Percentiles rank a stretch among this genome's conserved stretches.
Conservation (phyloP, 257 asterid genomes). For the Leonotis leonurus region DNA sequence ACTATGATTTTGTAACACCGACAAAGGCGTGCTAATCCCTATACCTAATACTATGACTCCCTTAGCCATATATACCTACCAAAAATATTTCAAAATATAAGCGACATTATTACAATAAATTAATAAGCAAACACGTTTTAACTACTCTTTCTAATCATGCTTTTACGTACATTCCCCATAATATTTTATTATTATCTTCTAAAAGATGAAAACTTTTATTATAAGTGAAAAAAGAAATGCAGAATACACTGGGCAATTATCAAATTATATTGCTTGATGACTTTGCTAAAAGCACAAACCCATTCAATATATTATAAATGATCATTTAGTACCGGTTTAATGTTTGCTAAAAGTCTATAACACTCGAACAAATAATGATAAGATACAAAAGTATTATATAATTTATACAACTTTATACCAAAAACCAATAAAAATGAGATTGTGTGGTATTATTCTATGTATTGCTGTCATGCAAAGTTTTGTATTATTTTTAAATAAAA, state of each 20-base stretch:
- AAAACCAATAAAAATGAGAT: too few species aligned
- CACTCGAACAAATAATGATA: too few species aligned
- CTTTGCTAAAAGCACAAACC: neutral
- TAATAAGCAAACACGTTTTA: neutral
- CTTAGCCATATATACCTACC: neutral
- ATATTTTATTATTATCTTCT: neutral
- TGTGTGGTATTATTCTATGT: too few species aligned
- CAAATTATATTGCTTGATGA: neutral
- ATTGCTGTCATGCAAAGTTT: too few species aligned
- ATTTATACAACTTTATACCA: too few species aligned
- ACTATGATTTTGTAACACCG: conserved; percentile 4
- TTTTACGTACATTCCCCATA: neutral
- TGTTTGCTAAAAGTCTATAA: too few species aligned
- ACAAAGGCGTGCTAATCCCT: conserved; percentile 6
- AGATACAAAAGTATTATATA: too few species aligned
- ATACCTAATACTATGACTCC: conserved; percentile 4
- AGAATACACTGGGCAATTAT: too few species aligned
- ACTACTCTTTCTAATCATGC: neutral
- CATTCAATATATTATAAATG: neutral
- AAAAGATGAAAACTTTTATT: neutral
- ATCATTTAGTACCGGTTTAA: too few species aligned
- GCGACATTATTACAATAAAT: neutral
- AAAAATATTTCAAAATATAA: neutral
- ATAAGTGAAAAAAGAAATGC: too few species aligned
- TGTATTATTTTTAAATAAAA: too few species aligned